phyloP scores from a whole-genome alignment of 2,329 filamentous ascomycete species.

The Neobulgaria alba region DNA sequence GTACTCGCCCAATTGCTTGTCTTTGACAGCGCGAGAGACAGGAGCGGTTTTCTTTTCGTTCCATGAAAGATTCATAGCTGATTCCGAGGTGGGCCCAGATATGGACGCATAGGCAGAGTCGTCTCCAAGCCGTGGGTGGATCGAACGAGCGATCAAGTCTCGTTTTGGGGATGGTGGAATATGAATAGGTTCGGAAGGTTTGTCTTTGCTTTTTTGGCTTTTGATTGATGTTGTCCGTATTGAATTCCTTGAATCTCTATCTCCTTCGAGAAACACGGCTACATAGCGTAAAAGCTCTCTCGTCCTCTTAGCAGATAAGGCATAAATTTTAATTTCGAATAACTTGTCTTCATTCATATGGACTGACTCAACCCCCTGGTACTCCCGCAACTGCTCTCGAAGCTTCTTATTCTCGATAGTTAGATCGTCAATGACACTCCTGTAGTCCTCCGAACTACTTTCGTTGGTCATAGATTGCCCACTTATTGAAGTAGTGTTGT shows the following conservation, averaged over 20 bases:
- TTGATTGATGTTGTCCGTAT: constrained; percentile 39
- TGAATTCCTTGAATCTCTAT: too few relatives aligned
- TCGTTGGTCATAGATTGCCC: constrained; percentile 8
- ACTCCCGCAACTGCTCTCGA: constrained; percentile 63
- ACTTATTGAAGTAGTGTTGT: too few relatives aligned
- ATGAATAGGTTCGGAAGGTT: constrained; percentile 34
- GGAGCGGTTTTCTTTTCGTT: constrained; percentile 1
- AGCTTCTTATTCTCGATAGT: constrained; percentile 76
- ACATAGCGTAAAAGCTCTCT: constrained; percentile 67
- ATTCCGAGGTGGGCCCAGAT: constrained; percentile 31
- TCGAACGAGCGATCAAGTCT: constrained; percentile 16
- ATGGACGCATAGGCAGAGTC: constrained; percentile 60
- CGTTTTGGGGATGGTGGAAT: constrained; percentile 27
- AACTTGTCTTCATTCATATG: constrained; percentile 66
- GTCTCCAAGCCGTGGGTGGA: constrained; percentile 26
- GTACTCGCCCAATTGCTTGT: constrained; percentile 60
- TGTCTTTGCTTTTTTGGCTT: background rate
- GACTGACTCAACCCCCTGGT: constrained; percentile 57
- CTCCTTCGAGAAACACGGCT: constrained; percentile 57
- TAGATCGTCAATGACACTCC: constrained; percentile 79
- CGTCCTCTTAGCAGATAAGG: constrained; percentile 63
- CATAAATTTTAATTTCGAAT: constrained; percentile 76
- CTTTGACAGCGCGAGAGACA: constrained; percentile 23
- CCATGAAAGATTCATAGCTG: background rate
- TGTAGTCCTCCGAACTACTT: constrained; percentile 55